Conservation (phyloP, 371 early-diverging fungal species). For the Rhizopus stolonifer region DNA sequence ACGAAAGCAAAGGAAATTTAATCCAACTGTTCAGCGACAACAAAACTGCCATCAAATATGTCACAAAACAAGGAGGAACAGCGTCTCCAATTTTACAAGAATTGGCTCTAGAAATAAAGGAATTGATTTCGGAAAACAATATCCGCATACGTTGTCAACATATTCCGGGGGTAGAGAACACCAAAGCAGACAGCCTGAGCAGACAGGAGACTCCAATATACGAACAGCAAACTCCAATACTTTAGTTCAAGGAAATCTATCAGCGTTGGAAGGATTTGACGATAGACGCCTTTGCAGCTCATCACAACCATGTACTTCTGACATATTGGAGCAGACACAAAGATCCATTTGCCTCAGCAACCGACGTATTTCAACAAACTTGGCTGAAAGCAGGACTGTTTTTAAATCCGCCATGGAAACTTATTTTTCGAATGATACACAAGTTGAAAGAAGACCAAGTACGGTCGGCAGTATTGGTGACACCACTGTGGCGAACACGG, state of each 20-base stretch:
- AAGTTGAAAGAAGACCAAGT: conserved; percentile 17
- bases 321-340: conserved; percentile 18
- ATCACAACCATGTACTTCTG: conserved; percentile 9
- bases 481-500: conserved; percentile 24
- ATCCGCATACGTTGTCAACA: not conserved
- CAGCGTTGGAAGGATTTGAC: not conserved
- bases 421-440: conserved; percentile 20
- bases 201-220: conserved; percentile 1
- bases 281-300: conserved; percentile 30
- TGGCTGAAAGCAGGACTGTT: conserved; percentile 18
- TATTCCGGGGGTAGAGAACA: not conserved
- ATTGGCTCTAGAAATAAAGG: conserved; percentile 2
- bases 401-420: conserved; percentile 30
- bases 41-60: conserved; percentile 3
- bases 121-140: not conserved
- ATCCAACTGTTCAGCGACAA: conserved; percentile 1
- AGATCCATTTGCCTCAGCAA: conserved; percentile 22
- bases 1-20: not conserved
- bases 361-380: conserved; percentile 23
- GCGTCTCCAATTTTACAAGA: not conserved
- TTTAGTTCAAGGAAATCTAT: not conserved
- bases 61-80: conserved; percentile 7
- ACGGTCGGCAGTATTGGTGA: conserved; percentile 10
- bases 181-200: conserved; percentile 3
- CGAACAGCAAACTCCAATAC: not conserved